phyloP scores from a whole-genome alignment of 163 green algal genomes.

The Scenedesmus sp. region DNA sequence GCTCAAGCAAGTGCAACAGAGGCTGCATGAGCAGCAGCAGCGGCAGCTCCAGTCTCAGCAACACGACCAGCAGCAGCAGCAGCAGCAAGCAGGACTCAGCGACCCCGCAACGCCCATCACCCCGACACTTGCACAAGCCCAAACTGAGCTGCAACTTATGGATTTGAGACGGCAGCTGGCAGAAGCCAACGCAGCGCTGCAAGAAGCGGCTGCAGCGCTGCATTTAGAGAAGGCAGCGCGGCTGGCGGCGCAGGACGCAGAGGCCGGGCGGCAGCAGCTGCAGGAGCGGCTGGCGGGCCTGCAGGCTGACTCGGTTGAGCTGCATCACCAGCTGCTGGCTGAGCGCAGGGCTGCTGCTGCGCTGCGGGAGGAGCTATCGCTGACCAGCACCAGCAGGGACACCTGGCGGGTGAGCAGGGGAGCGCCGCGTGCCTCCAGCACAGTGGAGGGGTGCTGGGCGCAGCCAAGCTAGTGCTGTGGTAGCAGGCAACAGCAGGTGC shows the following conservation, averaged over 20 bases:
- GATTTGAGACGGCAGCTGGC: constrained; percentile 28
- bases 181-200: not conserved
- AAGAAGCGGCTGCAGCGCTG: not conserved
- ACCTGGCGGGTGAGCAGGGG: constrained; percentile 23
- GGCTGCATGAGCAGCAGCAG: not conserved
- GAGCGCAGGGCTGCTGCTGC: not conserved
- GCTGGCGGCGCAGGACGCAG: constrained; percentile 1
- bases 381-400: constrained; percentile 26
- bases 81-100: not conserved
- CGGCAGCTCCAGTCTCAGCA: not conserved
- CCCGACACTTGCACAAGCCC: not conserved
- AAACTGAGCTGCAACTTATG: not conserved
- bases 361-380: constrained; percentile 9
- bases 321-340: constrained; percentile 27
- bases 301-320: constrained; percentile 2
- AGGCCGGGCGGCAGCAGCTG: constrained; percentile 33
- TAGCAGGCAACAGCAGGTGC: not conserved
- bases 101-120: not conserved
- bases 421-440: not conserved
- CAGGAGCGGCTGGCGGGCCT: not conserved
- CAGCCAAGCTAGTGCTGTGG: not conserved
- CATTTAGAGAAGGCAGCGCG: constrained; percentile 11
- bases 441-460: not conserved
- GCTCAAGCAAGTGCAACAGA: constrained; percentile 23
- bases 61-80: constrained; percentile 2